phyloP scores from a whole-genome alignment of 2,329 filamentous ascomycete genomes.

The Albifimbria verrucaria region DNA sequence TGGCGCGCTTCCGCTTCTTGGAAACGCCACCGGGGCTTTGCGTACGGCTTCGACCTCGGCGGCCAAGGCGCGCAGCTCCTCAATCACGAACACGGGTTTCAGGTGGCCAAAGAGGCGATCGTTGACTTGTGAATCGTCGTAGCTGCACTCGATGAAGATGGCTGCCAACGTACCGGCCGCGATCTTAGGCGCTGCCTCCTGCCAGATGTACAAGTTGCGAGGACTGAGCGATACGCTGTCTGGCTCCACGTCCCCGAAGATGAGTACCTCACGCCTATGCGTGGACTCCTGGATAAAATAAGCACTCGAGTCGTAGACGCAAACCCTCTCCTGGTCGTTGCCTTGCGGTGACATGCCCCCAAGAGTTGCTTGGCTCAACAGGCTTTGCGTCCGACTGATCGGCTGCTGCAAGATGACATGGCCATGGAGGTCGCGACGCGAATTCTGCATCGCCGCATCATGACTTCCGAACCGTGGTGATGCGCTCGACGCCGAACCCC shows the following conservation, averaged over 20 bases:
- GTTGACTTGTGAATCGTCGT: conserved; percentile 74
- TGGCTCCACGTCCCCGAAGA: conserved; percentile 95
- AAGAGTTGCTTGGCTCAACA: conserved; percentile 28
- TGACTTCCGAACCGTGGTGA: conserved; percentile 48
- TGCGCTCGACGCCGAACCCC: conserved; percentile 51
- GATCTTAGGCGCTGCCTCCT: conserved; percentile 83
- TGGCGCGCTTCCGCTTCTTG: conserved; percentile 64
- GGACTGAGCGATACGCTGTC: conserved; percentile 80
- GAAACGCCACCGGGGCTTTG: conserved; percentile 31
- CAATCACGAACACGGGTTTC: conserved; percentile 75
- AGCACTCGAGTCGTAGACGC: conserved; percentile 83
- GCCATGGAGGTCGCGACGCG: conserved; percentile 22
- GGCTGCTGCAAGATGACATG: conserved; percentile 13
- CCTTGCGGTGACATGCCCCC: conserved; percentile 18
- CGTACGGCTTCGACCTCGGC: conserved; percentile 60
- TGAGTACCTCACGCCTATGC: conserved; percentile 74
- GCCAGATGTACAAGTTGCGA: conserved; percentile 80
- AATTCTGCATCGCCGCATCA: conserved; percentile 36
- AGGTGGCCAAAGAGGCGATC: conserved; percentile 85
- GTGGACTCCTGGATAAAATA: conserved; percentile 83
- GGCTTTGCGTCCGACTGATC: conserved; percentile 18
- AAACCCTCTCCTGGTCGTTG: conserved; percentile 46
- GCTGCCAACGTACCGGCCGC: conserved; percentile 67
- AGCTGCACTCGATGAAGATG: conserved; percentile 95
- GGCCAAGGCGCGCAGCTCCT: conserved; percentile 73